Conservation (phyloP, 192 early-diverging fungal genomes). For the Chytriomyces confervae region DNA sequence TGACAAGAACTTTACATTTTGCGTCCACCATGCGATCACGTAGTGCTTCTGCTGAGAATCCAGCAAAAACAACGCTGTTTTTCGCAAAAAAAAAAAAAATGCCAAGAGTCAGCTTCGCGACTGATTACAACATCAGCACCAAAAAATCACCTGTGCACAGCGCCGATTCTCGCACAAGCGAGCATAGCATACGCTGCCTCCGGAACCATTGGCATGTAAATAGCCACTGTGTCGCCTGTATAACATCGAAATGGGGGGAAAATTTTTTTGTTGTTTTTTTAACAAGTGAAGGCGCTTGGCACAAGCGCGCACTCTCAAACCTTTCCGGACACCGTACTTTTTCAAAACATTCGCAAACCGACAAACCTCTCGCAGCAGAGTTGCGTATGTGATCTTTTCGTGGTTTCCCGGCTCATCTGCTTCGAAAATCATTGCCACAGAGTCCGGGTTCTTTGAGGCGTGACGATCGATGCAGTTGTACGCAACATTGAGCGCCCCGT, state of each 20-base stretch:
- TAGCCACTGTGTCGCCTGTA: constrained; percentile 86
- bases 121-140: not conserved
- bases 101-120: not conserved
- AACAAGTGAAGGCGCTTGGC: too few species aligned
- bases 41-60: constrained; percentile 91
- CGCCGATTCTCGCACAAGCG: constrained; percentile 91
- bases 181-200: constrained; percentile 93
- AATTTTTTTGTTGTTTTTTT: too few species aligned
- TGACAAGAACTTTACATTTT: constrained; percentile 80
- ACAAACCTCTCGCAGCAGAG: constrained; percentile 83
- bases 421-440: constrained; percentile 60
- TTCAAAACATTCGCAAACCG: constrained; percentile 85
- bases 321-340: constrained; percentile 81
- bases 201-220: constrained; percentile 96
- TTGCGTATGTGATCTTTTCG: constrained; percentile 79
- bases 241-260: not conserved
- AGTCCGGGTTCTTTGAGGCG: constrained; percentile 75
- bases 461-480: constrained; percentile 97
- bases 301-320: not conserved
- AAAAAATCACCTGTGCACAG: constrained; percentile 70
- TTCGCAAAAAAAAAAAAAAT: not conserved
- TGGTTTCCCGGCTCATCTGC: constrained; percentile 76
- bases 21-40: constrained; percentile 91
- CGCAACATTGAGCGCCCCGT: constrained; percentile 89
- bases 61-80: constrained; percentile 89